Base-by-base conservation (phyloP, 257 asterid species). In the Linderniella brevidens region DNA sequence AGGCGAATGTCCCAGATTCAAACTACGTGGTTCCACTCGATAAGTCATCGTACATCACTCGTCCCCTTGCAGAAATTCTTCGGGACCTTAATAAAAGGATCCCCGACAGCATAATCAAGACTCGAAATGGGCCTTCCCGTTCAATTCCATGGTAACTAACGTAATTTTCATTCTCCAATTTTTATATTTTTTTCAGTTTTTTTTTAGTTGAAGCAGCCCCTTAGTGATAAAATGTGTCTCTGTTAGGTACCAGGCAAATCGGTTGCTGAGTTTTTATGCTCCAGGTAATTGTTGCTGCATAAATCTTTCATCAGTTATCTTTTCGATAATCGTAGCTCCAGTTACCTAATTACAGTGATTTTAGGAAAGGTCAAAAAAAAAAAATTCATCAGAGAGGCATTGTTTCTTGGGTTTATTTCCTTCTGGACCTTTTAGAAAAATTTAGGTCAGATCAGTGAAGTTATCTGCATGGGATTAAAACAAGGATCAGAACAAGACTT, bases 261-360 rank as follows among this genome's bases (percentile, higher is more conserved):
- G 96, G 43, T 74, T 86, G 96, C 68, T 86, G 70, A 86, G 96
- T 65, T 86, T 86, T 65, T 78, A 86, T 70, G 96, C 96, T 58
- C 96, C 96, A 66, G 96, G 96, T 82, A 53, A 49, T 25, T 2
- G 32, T 25, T 25, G 32, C 32, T 25, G 32, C 32, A 25, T 25
- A 25, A 25, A 25, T 25, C 32, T 25, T 25, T 2, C 32, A 25
- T 25, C 32, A 25, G 6, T 25, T 25, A 25, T 25, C 32, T 25
- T 25, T 6, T 25, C 32, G 6, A 25, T 25, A 25, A 6, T 25
- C 4, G 32, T 25, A 25, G 32, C 32, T 25, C 32, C 32, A 25
- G 3, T 25, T 25, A 25, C 32, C 32, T 25, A 3, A 2, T 25
- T 25, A 25, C 3, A 2, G 32, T 6, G 3, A 25, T 6, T 25